A percentile compares a stretch with the other conserved stretches of the same genome.
Conservation (phyloP, 768 basidiomycete species). For the Exidia glandulosa region DNA sequence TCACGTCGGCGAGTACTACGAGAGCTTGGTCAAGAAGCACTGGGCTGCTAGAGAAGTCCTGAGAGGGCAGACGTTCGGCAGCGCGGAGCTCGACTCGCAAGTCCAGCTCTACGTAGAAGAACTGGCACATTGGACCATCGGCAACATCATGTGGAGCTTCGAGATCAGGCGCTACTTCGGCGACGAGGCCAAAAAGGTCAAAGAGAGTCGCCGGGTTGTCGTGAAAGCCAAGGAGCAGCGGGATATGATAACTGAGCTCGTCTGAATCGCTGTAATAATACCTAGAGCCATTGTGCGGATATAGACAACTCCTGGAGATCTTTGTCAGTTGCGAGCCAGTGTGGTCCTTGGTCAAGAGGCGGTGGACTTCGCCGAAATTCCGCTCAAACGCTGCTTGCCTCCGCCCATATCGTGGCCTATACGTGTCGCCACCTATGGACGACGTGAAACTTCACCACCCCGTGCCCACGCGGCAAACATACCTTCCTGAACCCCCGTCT, state of each 20-base stretch:
- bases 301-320: too few species aligned
- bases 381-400: neutral
- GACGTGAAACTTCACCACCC: slow-evolving; percentile 73
- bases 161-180: slow-evolving; percentile 8
- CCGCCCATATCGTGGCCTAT: neutral
- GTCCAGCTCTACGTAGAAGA: slow-evolving; percentile 36
- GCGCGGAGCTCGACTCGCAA: too few species aligned
- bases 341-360: too few species aligned
- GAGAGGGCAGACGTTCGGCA: too few species aligned
- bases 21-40: too few species aligned
- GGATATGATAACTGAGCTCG: too few species aligned
- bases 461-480: slow-evolving; percentile 77
- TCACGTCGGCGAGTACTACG: too few species aligned
- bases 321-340: too few species aligned
- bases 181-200: slow-evolving; percentile 4
- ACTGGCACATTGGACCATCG: slow-evolving; percentile 48
- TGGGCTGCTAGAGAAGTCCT: too few species aligned
- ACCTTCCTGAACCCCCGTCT: slow-evolving; percentile 72
- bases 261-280: too few species aligned
- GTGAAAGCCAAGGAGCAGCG: too few species aligned
- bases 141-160: slow-evolving; percentile 35
- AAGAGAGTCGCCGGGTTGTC: slow-evolving; percentile 1
- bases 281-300: too few species aligned
- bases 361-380: neutral
- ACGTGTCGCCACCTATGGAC: slow-evolving; percentile 38